Base-by-base conservation (phyloP, 441 rosid genomes). In the Euphorbia celastroides region DNA sequence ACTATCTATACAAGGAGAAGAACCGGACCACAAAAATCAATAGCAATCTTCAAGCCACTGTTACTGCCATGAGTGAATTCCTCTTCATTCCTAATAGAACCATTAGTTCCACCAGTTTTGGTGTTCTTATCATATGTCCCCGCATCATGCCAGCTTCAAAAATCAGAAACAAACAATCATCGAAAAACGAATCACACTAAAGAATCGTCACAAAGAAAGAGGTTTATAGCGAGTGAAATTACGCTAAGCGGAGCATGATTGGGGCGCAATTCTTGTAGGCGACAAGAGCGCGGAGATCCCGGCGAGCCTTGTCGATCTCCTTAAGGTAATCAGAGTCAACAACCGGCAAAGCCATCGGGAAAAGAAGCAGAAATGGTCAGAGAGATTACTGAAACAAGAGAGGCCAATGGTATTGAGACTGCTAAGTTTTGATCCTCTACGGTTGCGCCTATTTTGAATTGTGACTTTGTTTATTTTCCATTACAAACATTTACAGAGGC, bases 221-320 rank as follows among this genome's bases (percentile, higher is more conserved):
- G 4, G 19, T 2, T 34, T n/a, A n/a, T n/a, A n/a, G 64, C 44
- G 38, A 30, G 52, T 25, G 25, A 31, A 63, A 67, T 48, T 82
- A 93, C 96, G 98, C 98, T 66, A 90, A 78, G 67, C 98, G 92
- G 51, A 93, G 95, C 97, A 90, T 90, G 79, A 90, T 89, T 11
- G 98, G 98, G 79, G 98, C 97, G 65, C 97, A 90, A 78, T 83
- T 86, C 81, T 83, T 87, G 80, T 10, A 71, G 36, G 97, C 83
- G 80, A 90, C 89, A 70, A 90, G 84, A 58, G 96, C 87, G 41
- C 97, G 97, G 70, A 90, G 95, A 62, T 90, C 90, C 68, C 97
- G 96, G 48, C 97, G 97, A 71, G 93, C 95, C 76, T 83, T 88
- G 71, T 82, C 92, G 80, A 93, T 78, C 82, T 85, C 87, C 79